These are phyloP conservation scores for Barnettozyma sp. DNA, from an alignment of 805 yeast species.

Conservation along the genomic window DNA sequence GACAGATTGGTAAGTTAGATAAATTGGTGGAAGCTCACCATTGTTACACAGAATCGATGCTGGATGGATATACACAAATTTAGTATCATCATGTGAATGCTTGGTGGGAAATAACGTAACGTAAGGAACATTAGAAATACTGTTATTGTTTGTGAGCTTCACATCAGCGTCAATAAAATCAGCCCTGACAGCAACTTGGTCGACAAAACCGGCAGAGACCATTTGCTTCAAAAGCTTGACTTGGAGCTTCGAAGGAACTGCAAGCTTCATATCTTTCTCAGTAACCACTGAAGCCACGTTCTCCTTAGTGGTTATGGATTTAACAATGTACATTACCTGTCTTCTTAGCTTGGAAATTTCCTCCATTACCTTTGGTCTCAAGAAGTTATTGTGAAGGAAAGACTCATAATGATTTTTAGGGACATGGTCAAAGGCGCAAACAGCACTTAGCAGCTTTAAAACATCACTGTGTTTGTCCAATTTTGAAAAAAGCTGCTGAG, in stretches of 20 bases:
- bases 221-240: conserved; percentile 80
- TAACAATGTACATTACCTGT: conserved; percentile 73
- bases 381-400: conserved; percentile 55
- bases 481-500: conserved; percentile 53
- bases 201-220: conserved; percentile 87
- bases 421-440: conserved; percentile 82
- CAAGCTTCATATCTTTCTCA: conserved; percentile 43
- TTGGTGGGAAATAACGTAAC: conserved; percentile 41
- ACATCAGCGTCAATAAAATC: conserved; percentile 64
- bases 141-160: conserved; percentile 48
- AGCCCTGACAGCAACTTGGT: conserved; percentile 81
- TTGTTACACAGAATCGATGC: conserved; percentile 51
- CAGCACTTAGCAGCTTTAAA: conserved; percentile 65
- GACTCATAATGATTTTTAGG: conserved; percentile 36
- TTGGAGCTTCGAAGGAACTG: conserved; percentile 64
- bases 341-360: conserved; percentile 77
- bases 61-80: conserved; percentile 74
- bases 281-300: conserved; percentile 43
- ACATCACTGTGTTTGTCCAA: conserved; percentile 75
- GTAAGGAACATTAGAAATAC: conserved; percentile 58
- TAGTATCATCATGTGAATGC: conserved; percentile 35
- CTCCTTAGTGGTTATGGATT: conserved; percentile 54
- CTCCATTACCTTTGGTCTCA: conserved; percentile 75
- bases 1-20: conserved; percentile 64
- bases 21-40: conserved; percentile 75